Conservation (phyloP, 768 basidiomycete species). For the Rhodotorula babjevae region DNA sequence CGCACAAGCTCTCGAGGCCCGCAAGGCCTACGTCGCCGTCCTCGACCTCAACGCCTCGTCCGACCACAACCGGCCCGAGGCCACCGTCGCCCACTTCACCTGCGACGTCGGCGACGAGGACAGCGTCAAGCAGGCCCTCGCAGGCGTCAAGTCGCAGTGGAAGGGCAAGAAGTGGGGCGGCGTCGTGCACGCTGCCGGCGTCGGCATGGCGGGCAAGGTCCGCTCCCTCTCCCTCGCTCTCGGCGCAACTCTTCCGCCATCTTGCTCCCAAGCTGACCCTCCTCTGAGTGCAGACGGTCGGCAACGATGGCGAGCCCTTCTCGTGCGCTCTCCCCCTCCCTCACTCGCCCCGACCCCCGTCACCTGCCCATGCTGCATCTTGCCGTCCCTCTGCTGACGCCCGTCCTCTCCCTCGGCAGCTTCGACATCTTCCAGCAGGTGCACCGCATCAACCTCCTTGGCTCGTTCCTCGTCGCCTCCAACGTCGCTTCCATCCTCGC, state of each 20-base stretch:
- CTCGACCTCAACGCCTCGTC: slow-evolving; percentile 49
- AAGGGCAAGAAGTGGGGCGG: slow-evolving; percentile 56
- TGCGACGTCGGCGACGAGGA: slow-evolving; percentile 46
- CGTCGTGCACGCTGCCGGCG: slow-evolving; percentile 60
- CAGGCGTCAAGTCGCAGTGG: slow-evolving; percentile 43
- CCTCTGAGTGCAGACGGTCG: slow-evolving; percentile 50
- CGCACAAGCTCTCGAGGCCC: slow-evolving; percentile 50
- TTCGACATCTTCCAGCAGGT: slow-evolving; percentile 56
- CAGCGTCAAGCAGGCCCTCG: slow-evolving; percentile 45
- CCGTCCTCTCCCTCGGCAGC: not conserved
- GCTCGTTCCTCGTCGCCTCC: slow-evolving; percentile 60
- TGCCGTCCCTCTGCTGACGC: too few relatives aligned
- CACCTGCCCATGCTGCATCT: too few relatives aligned
- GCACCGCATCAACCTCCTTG: slow-evolving; percentile 57
- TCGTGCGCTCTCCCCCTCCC: slow-evolving; percentile 34
- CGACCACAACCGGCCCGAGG: too few relatives aligned
- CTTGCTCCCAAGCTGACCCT: too few relatives aligned
- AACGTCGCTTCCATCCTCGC: slow-evolving; percentile 56
- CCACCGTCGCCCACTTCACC: slow-evolving; percentile 26
- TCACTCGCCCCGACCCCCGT: slow-evolving; percentile 45
- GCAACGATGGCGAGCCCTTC: slow-evolving; percentile 53
- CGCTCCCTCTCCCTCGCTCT: not conserved
- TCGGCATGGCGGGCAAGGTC: slow-evolving; percentile 49
- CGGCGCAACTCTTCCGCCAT: too few relatives aligned
- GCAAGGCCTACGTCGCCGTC: slow-evolving; percentile 54